Conservation (phyloP, 2,329 filamentous ascomycete genomes). For the Pseudophaeomoniella oleicola region DNA sequence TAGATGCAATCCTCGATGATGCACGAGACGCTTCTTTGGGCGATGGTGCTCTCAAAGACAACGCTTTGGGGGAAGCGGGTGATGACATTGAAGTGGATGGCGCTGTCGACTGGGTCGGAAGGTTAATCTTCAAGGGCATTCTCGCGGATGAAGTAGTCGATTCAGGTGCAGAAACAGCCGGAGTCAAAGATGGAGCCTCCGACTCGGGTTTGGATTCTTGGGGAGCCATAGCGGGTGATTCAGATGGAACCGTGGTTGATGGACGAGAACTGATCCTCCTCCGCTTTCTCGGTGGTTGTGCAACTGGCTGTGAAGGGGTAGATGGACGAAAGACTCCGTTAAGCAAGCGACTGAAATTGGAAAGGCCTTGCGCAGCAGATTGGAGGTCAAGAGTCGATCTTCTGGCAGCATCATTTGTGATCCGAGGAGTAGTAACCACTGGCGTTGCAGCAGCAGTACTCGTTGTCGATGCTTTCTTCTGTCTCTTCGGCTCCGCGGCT, state of each 20-base stretch:
- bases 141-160: not conserved
- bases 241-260: conserved; percentile 5
- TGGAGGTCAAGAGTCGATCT: not conserved
- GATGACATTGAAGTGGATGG: not conserved
- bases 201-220: not conserved
- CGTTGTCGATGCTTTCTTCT: not conserved
- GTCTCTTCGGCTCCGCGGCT: not conserved
- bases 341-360: not conserved
- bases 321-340: not conserved
- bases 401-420: not conserved
- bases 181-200: conserved; percentile 6
- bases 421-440: too few species aligned
- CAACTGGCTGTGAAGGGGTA: not conserved
- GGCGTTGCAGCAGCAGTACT: not conserved
- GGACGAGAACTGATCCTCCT: conserved; percentile 8
- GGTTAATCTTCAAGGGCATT: not conserved
- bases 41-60: too few species aligned
- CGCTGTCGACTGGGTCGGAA: not conserved
- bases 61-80: too few species aligned
- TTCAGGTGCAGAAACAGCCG: conserved; percentile 6
- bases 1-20: not conserved
- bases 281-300: conserved; percentile 5
- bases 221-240: conserved; percentile 2
- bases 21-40: not conserved
- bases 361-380: not conserved